Percentiles rank a stretch among this genome's conserved stretches.
Evolutionary conservation across 2,329 filamentous ascomycete species (phyloP).

Genomic region (Dendrostoma leiphaemia): DNA sequence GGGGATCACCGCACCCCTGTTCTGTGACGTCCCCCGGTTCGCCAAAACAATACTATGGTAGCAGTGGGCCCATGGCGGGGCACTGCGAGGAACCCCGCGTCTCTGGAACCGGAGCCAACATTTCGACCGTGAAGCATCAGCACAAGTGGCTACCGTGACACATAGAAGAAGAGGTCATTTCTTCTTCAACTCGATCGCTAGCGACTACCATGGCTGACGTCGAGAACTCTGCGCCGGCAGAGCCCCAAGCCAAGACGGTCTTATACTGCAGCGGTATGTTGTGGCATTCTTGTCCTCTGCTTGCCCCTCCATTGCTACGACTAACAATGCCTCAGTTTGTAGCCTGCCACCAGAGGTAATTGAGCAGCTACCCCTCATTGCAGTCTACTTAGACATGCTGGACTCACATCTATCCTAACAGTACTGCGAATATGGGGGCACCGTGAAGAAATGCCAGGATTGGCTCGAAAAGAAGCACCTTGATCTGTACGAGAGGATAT

Average conservation of each 20-base stretch:
- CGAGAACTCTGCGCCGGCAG: constrained; percentile 42
- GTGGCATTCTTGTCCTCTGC: constrained; percentile 7
- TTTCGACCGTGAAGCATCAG: not conserved
- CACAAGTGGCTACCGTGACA: not conserved
- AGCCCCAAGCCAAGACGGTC: constrained; percentile 51
- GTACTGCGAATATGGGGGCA: constrained; percentile 99
- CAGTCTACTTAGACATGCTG: no score
- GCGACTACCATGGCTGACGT: constrained; percentile 49
- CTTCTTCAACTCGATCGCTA: not conserved
- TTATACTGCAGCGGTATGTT: constrained; percentile 58
- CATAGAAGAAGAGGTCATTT: not conserved
- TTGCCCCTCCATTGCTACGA: not conserved
- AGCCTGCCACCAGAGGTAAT: constrained; percentile 64
- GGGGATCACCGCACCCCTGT: not conserved
- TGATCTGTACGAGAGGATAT: constrained; percentile 73
- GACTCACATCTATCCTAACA: no score
- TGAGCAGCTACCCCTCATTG: not conserved
- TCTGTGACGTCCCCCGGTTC: not conserved
- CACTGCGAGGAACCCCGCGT: not conserved
- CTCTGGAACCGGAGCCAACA: not conserved
- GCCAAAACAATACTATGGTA: not conserved
- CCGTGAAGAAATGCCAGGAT: constrained; percentile 93
- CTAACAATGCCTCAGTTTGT: constrained; percentile 48
- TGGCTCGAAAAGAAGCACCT: constrained; percentile 81
- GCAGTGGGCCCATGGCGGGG: constrained; percentile 2